Percentiles rank a stretch among this genome's conserved stretches.
Evolutionary conservation across 331 rosid species (phyloP).

Genomic region (Pyrus hybrid): DNA sequence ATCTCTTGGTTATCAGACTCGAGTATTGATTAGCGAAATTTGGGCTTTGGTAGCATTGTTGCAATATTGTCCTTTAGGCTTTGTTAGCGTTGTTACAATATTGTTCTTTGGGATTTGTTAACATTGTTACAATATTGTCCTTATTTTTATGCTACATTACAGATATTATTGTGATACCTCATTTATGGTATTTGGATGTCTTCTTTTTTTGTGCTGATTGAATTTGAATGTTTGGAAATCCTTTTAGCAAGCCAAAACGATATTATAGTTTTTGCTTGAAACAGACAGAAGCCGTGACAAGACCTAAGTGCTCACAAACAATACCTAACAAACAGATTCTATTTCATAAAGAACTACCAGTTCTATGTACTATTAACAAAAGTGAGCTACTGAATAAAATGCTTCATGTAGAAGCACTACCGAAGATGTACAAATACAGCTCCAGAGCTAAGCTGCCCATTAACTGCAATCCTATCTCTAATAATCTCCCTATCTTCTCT

Average conservation of each 20-base stretch:
- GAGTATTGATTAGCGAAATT: background rate
- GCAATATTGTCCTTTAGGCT: too few relatives aligned
- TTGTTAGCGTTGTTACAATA: background rate
- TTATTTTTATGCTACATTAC: background rate
- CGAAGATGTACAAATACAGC: background rate
- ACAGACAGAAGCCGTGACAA: background rate
- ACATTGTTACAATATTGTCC: background rate
- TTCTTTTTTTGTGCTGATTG: background rate
- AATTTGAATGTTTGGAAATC: background rate
- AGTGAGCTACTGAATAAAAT: background rate
- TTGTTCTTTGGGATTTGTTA: background rate
- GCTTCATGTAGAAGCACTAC: background rate
- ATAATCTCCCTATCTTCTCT: background rate
- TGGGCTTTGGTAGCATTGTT: background rate
- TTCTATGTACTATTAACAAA: background rate
- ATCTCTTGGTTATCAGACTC: background rate
- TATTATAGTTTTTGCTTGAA: background rate
- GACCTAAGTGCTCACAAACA: background rate
- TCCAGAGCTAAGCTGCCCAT: background rate
- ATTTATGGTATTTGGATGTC: background rate
- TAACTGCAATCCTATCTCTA: background rate
- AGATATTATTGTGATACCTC: background rate
- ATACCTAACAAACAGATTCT: background rate
- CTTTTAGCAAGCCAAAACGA: background rate
- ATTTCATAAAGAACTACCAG: background rate